Base-by-base conservation (phyloP, 2,329 filamentous ascomycete genomes). In the Epichloe typhina region DNA sequence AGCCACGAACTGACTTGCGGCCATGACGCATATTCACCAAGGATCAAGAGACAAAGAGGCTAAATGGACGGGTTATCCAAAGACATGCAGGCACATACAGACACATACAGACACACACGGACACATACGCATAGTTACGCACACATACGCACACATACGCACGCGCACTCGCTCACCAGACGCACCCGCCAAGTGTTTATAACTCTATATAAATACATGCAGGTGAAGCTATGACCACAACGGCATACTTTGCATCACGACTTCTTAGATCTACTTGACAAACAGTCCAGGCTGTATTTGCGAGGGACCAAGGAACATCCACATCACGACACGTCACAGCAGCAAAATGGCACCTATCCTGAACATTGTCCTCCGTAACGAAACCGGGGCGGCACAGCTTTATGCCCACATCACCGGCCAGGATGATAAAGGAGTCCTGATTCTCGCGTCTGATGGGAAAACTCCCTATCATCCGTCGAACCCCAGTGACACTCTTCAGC, bases 391-490 rank as follows among this genome's bases (percentile, higher is more conserved):
- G 1, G 66, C 70, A 49, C 75, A 42, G 46, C 60, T 70, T 33
- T 88, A 79, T 59, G 84, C 81, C 19, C 84, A 86, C 63, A 76
- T 93, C 59, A 89, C 82, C 1, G 86, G 86, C 19, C 58, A 55
- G 36, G 76, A 77, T 17, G 73, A 76, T 61, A 77, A 79, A 58
- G 72, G 72, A 13, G 71, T 82, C 19, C 74, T 83, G 53, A 70
- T 89, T 42, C 70, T 89, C 26, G 70, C 77, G 57, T 69, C 82
- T 13, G 84, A 89, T 59, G 85, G 85, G 45, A 67, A 69, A 50
- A 84, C 80, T 5, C 66, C 77, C 4, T 84, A 86, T 66, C 82
- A 77, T 54, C 86, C 86, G 0, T 60, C 64, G 0, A 82, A 79
- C 5, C 83, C 84, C 0, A 61, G 70, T 1, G 58, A 64, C 3